A percentile compares a stretch with the other conserved stretches of the same genome.
These are phyloP conservation scores for Beauveria rudraprayagi DNA, from an alignment of 2,329 filamentous ascomycete species.

Conservation along the genomic window DNA sequence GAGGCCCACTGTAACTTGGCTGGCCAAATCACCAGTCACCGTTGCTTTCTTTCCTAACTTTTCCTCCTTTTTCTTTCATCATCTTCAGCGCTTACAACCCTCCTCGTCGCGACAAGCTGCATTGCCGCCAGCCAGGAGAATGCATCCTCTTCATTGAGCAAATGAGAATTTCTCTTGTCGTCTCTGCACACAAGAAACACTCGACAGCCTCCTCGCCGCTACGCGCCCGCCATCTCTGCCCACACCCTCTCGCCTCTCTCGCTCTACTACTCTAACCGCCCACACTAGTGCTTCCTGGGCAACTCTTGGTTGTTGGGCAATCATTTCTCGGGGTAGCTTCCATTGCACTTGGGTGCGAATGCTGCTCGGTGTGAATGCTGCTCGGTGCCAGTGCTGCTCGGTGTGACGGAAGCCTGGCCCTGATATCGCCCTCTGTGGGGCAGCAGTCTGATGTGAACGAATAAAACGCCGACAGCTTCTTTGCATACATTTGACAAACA, in stretches of 20 bases:
- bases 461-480: too few species aligned
- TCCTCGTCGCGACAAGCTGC: neutral
- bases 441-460: too few species aligned
- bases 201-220: neutral
- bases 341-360: neutral
- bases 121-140: neutral
- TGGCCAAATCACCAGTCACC: neutral
- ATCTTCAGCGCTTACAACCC: neutral
- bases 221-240: neutral
- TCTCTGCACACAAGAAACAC: neutral
- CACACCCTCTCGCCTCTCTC: neutral
- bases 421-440: too few species aligned
- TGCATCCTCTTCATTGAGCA: neutral
- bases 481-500: too few species aligned
- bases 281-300: conserved; percentile 1
- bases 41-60: neutral
- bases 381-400: too few species aligned
- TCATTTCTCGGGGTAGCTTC: neutral
- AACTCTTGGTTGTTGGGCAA: neutral
- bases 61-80: neutral
- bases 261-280: neutral
- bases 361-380: neutral
- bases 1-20: neutral
- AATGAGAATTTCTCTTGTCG: too few species aligned
- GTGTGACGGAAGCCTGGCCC: too few species aligned